Evolutionary conservation across 352 stramenopile genomes (phyloP), one percentile per base, ranked within the genome.

Genomic region (Bremia lactucae): DNA sequence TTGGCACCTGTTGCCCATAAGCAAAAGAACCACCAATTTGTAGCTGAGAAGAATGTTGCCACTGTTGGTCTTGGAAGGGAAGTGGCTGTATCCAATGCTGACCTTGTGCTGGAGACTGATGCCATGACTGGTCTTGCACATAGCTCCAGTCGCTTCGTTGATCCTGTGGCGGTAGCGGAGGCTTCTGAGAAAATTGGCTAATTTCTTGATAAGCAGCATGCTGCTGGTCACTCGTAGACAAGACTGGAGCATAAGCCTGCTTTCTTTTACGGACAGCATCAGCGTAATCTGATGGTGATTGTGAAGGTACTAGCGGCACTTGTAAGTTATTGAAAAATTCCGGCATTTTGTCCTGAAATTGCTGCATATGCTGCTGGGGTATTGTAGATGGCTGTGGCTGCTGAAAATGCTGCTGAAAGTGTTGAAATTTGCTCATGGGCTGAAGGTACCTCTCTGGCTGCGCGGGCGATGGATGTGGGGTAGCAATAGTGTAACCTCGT

Each of bases 171-270:
- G 49, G 55, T 4, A 38, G n/a, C 29, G 58, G 52, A 39, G 29
- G 46, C n/a, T n/a, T n/a, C 11, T 36, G 48, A 1, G 44, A 25
- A 6, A 26, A 51, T 36, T 68, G 49, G 2, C 35, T 54, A 16
- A 31, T n/a, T 7, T 49, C 44, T 31, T 38, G 29, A 9, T 52
- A 50, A 2, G 29, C 18, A 19, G 31, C 11, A n/a, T n/a, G n/a
- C 7, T 45, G 25, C 4, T 28, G 23, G 1, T 62, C 38, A 2
- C 42, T 33, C 11, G 46, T 40, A 5, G 40, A 36, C 19, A 35
- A 18, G 19, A 69, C 44, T 44, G 66, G 63, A 1, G 53, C 50
- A 21, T 72, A 74, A 19, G 60, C 60, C 28, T 65, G 57, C 36
- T 73, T 56, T 46, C 65, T 62, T 4, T 49, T 42, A n/a, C 54